These are phyloP conservation scores for Rhexocercosporidium sp. DNA, from an alignment of 2,329 filamentous ascomycete genomes.

Conservation along the genomic window DNA sequence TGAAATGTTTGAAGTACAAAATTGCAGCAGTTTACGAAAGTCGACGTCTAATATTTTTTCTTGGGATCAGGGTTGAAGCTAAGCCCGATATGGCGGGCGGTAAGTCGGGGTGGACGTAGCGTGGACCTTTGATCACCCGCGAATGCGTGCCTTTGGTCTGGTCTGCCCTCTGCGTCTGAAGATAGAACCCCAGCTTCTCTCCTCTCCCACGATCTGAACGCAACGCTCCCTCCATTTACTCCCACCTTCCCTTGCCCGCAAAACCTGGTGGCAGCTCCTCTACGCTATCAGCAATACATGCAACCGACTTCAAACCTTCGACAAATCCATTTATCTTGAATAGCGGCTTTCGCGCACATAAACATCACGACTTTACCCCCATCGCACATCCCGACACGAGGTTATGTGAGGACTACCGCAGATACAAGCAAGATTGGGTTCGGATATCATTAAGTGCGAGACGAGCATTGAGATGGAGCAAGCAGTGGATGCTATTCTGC, in stretches of 20 bases:
- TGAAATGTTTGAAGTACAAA: slow-evolving; percentile 10
- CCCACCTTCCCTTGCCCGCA: slow-evolving; percentile 3
- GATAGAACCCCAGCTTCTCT: neutral
- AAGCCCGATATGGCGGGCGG: neutral
- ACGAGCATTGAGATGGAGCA: slow-evolving; percentile 41
- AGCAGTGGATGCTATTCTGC: slow-evolving; percentile 36
- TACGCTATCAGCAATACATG: neutral
- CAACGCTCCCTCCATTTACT: slow-evolving; percentile 10
- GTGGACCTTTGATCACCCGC: slow-evolving; percentile 18
- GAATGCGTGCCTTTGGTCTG: neutral
- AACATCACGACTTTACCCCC: slow-evolving; percentile 9
- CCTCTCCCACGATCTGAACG: slow-evolving; percentile 16
- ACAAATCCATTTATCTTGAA: neutral
- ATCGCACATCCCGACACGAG: slow-evolving; percentile 20
- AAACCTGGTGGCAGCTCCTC: slow-evolving; percentile 11
- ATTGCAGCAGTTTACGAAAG: slow-evolving; percentile 1
- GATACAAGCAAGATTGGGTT: slow-evolving; percentile 32
- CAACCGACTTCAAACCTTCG: neutral
- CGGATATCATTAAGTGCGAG: slow-evolving; percentile 32
- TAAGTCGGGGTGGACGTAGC: neutral
- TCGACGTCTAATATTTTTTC: neutral
- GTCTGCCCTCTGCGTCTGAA: slow-evolving; percentile 3
- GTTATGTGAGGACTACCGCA: slow-evolving; percentile 39
- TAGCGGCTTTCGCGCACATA: neutral
- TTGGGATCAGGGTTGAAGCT: neutral